Conservation (phyloP, 805 yeast species). For the Candida jianshihensis region DNA sequence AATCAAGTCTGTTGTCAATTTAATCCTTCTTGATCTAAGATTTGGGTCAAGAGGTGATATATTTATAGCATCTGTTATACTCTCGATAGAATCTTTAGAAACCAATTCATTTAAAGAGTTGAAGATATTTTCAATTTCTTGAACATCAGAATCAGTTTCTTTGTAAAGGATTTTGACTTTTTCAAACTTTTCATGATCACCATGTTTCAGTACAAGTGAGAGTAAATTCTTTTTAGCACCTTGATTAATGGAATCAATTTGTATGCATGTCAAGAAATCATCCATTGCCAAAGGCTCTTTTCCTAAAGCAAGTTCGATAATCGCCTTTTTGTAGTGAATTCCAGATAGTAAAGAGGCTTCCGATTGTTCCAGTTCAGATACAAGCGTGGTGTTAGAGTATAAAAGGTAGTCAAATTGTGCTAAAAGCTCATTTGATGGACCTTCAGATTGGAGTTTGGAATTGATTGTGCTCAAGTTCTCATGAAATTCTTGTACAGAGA, state of each 20-base stretch:
- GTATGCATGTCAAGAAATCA: slow-evolving; percentile 43
- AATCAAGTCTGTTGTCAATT: slow-evolving; percentile 21
- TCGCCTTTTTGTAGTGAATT: slow-evolving; percentile 51
- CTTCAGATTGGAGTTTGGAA: slow-evolving; percentile 8
- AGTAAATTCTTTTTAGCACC: slow-evolving; percentile 45
- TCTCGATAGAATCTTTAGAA: slow-evolving; percentile 23
- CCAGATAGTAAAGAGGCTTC: slow-evolving; percentile 28
- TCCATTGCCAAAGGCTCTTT: slow-evolving; percentile 45
- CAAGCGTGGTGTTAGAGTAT: slow-evolving; percentile 5
- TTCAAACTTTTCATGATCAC: slow-evolving; percentile 35
- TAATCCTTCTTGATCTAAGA: slow-evolving; percentile 26
- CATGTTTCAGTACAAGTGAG: slow-evolving; percentile 46
- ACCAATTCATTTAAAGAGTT: slow-evolving; percentile 13
- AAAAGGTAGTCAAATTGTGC: slow-evolving; percentile 13
- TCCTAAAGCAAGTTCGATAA: slow-evolving; percentile 51
- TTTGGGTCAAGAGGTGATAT: slow-evolving; percentile 38
- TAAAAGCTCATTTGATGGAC: slow-evolving; percentile 17
- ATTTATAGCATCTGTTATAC: slow-evolving; percentile 28
- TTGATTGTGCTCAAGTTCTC: slow-evolving; percentile 12
- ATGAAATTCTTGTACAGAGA: slow-evolving; percentile 6
- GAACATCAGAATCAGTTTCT: slow-evolving; percentile 10
- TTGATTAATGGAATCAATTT: slow-evolving; percentile 30
- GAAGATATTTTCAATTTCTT: slow-evolving; percentile 13
- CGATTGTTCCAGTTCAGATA: slow-evolving; percentile 3
- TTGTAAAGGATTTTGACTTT: neutral